Evolutionary conservation across 768 basidiomycete species (phyloP).

Genomic region (Cystofilobasidium capitatum): DNA sequence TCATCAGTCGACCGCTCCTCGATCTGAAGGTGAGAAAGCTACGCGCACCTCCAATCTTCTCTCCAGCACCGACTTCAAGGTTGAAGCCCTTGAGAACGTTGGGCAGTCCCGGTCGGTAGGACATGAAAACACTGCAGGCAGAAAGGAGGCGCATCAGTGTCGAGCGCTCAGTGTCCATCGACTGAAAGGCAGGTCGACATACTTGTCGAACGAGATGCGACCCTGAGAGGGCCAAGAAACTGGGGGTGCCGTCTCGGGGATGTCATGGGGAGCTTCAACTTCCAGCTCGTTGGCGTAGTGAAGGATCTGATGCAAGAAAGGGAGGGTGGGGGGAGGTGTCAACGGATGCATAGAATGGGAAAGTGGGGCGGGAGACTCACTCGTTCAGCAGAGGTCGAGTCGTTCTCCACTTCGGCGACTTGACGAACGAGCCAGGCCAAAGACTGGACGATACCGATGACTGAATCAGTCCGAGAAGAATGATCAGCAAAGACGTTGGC

Average conservation of each 20-base stretch:
- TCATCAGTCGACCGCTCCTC: not conserved
- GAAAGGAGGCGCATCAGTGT: not conserved
- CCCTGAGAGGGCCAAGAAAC: conserved; percentile 67
- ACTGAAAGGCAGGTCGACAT: not conserved
- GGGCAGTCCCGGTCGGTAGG: conserved; percentile 80
- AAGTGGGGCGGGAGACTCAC: not conserved
- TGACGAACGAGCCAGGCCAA: conserved; percentile 27
- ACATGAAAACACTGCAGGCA: conserved; percentile 49
- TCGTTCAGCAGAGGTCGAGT: conserved; percentile 57
- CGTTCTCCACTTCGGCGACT: conserved; percentile 68
- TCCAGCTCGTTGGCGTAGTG: conserved; percentile 67
- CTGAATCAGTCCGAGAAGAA: too few relatives aligned
- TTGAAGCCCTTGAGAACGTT: conserved; percentile 72
- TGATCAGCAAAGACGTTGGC: not conserved
- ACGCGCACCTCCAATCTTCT: conserved; percentile 61
- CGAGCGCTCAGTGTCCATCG: not conserved
- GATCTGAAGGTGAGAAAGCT: not conserved
- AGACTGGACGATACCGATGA: conserved; percentile 11
- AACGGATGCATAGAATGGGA: not conserved
- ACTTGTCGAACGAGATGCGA: conserved; percentile 58
- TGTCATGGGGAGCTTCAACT: conserved; percentile 43
- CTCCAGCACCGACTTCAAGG: conserved; percentile 60
- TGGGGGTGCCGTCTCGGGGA: conserved; percentile 51
- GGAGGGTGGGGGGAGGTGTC: conserved; percentile 40
- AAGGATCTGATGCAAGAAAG: conserved; percentile 51